Evolutionary conservation across 73 alveolate genomes (phyloP), one percentile per base, ranked within the genome.

Genomic region (Uronychia binucleata): DNA sequence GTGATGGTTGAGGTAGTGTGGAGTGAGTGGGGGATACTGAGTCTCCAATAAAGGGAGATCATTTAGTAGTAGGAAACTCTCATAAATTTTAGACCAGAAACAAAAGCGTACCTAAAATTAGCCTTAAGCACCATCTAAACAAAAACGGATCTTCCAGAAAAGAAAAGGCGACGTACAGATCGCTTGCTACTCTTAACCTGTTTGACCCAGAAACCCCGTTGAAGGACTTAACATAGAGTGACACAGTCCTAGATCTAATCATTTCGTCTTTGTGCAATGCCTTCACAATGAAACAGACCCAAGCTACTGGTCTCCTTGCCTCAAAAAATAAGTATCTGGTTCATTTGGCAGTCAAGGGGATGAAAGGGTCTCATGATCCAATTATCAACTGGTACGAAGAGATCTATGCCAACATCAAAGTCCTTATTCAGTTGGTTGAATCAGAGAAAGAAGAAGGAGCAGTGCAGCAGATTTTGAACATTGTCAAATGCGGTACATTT

Each of bases 341-440:
- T 59, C 99, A 97, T 81, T 91, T 97, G 30, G 86, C 95, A 59
- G 98, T 97, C 0, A 97, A 97, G 91, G 99, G 99, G 33, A 92
- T 97, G 60, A 96, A 97, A 78, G 98, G 98, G 46, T 85, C 89
- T 78, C 58, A 77, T 57, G 96, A 94, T 80, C 95, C 90, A 34
- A 94, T 97, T 0, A 74, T 86, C 33, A 80, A 59, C 35, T 97
- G 93, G 93, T 95, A 93, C 83, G 85, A 85, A 75, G 95, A 88
- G 60, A 84, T 95, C 58, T 88, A 86, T 33, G 87, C 88, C 25
- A 86, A 88, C 83, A 82, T 86, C 34, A 89, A 89, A 34, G 90
- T 86, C 46, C 83, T 95, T 58, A 86, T 88, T 84, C 80, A 95
- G 83, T 84, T 95, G 58, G 81, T 93, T 67, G 93, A 88, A 79